Conservation (phyloP, 1,284 basidiomycete species). For the Marasmius oreades region DNA sequence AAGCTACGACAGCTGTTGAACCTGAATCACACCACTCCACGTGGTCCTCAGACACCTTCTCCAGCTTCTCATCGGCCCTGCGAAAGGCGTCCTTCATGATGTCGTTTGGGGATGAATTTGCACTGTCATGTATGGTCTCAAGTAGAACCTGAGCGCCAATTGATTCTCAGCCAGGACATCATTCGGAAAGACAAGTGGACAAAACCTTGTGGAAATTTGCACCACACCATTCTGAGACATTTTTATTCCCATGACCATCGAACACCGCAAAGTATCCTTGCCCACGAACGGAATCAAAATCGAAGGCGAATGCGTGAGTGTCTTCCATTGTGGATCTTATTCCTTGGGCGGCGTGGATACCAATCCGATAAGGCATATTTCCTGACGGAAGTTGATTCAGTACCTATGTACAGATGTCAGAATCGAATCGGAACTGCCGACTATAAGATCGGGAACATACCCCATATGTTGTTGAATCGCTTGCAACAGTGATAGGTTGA, state of each 20-base stretch:
- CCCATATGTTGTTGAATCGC: slow-evolving; percentile 48
- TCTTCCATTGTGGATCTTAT: slow-evolving; percentile 86
- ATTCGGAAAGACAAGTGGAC: neutral
- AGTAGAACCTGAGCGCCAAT: slow-evolving; percentile 34
- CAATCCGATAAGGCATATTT: slow-evolving; percentile 57
- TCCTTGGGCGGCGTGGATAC: slow-evolving; percentile 76
- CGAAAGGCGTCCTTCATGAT: slow-evolving; percentile 80
- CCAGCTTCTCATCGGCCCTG: slow-evolving; percentile 67
- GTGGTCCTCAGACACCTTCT: slow-evolving; percentile 58
- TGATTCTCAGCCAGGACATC: neutral
- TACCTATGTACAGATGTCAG: slow-evolving; percentile 19
- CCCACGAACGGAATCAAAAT: slow-evolving; percentile 73
- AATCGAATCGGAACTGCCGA: neutral
- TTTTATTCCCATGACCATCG: slow-evolving; percentile 86
- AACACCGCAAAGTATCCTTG: slow-evolving; percentile 89
- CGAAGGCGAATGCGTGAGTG: slow-evolving; percentile 79
- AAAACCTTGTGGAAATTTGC: slow-evolving; percentile 77
- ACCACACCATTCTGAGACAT: slow-evolving; percentile 89
- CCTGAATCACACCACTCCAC: slow-evolving; percentile 77
- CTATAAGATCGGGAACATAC: slow-evolving; percentile 32
- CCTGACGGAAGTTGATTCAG: slow-evolving; percentile 33
- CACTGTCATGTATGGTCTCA: slow-evolving; percentile 35
- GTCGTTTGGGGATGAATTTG: slow-evolving; percentile 58
- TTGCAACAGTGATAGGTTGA: slow-evolving; percentile 51
- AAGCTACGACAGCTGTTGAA: slow-evolving; percentile 83